These are phyloP conservation scores for Atkinsonella hypoxylon DNA, from an alignment of 2,329 filamentous ascomycete species.

Conservation along the genomic window DNA sequence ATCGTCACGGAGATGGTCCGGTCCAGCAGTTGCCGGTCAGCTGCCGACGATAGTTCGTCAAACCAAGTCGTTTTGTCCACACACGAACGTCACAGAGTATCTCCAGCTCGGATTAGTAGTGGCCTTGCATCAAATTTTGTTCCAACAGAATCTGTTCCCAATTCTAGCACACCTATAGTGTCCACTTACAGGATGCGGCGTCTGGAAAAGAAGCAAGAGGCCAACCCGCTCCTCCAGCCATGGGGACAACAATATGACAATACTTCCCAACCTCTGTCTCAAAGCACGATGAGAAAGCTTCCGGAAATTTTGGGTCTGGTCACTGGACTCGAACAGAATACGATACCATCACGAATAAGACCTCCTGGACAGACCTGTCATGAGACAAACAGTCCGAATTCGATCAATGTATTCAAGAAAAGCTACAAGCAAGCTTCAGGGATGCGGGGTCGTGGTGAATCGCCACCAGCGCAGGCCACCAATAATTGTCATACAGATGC, in stretches of 20 bases:
- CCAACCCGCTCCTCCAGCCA: slow-evolving; percentile 19
- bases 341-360: neutral
- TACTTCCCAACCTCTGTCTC: slow-evolving; percentile 1
- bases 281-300: slow-evolving; percentile 7
- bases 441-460: neutral
- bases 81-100: neutral
- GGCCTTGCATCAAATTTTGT: neutral
- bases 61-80: neutral
- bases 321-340: slow-evolving; percentile 3
- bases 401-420: neutral
- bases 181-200: slow-evolving; percentile 20
- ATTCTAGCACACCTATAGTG: slow-evolving; percentile 11
- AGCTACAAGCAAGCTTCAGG: too few relatives aligned
- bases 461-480: neutral
- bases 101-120: neutral
- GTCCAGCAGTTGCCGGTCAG: too few relatives aligned
- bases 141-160: slow-evolving; percentile 14
- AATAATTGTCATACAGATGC: too few relatives aligned
- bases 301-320: slow-evolving; percentile 1
- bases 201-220: slow-evolving; percentile 12
- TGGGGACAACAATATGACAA: slow-evolving; percentile 17
- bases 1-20: too few relatives aligned
- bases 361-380: neutral
- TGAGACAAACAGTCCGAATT: neutral
- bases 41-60: neutral